These are phyloP conservation scores for Ustilago vetiveriae DNA, from an alignment of 1,284 basidiomycete genomes.

Conservation along the genomic window DNA sequence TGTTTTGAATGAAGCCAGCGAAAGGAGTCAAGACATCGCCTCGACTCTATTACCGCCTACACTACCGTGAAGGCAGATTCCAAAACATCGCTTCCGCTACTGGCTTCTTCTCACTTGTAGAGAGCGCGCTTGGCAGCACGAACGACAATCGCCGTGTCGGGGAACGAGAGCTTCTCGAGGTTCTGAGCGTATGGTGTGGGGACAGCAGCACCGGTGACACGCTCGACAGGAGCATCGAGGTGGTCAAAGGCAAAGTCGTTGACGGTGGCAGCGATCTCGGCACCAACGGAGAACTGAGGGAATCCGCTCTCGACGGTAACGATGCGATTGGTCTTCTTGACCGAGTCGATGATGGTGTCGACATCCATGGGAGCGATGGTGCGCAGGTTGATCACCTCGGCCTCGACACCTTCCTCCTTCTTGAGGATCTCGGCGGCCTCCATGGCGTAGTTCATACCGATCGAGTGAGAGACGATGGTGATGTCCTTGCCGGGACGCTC, in stretches of 20 bases:
- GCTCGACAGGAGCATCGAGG: slow-evolving; percentile 91
- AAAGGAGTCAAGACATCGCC: no score
- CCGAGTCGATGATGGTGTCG: slow-evolving; percentile 90
- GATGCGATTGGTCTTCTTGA: slow-evolving; percentile 98
- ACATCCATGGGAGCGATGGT: slow-evolving; percentile 95
- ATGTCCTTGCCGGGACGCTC: slow-evolving; percentile 92
- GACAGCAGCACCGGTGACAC: slow-evolving; percentile 86
- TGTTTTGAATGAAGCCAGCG: no score
- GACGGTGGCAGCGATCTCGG: slow-evolving; percentile 85
- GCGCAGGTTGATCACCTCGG: slow-evolving; percentile 97
- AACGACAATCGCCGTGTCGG: slow-evolving; percentile 57
- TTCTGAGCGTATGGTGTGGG: slow-evolving; percentile 69
- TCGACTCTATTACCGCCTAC: no score
- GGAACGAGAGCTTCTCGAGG: slow-evolving; percentile 70
- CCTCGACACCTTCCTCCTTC: slow-evolving; percentile 92
- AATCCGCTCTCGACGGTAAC: slow-evolving; percentile 97
- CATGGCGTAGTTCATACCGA: slow-evolving; percentile 62
- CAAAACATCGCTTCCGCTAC: no score
- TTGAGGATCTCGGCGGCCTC: slow-evolving; percentile 86
- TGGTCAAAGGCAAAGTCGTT: slow-evolving; percentile 76
- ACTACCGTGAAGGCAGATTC: no score
- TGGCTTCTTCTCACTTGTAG: slow-evolving; percentile 61
- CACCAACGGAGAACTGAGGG: slow-evolving; percentile 97
- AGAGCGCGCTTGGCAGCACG: slow-evolving; percentile 63
- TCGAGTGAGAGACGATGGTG: slow-evolving; percentile 87